These are phyloP conservation scores for Corinectria fuckeliana DNA, from an alignment of 2,329 filamentous ascomycete genomes.

Conservation along the genomic window DNA sequence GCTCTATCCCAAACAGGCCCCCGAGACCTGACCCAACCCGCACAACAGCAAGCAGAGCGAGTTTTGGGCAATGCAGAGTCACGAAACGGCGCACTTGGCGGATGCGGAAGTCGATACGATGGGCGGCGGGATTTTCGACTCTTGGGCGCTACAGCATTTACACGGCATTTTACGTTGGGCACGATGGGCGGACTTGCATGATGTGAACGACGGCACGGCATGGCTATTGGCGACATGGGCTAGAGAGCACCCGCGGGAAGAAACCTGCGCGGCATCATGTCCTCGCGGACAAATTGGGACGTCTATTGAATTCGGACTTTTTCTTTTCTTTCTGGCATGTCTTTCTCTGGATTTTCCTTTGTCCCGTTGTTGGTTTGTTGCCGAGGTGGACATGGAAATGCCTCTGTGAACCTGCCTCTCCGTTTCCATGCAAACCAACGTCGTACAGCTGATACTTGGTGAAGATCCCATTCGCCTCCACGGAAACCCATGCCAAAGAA, in stretches of 20 bases:
- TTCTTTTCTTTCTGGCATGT: background rate
- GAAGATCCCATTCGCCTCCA: background rate
- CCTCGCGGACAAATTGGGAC: constrained; percentile 4
- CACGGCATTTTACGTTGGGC: constrained; percentile 1
- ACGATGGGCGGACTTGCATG: constrained; percentile 1
- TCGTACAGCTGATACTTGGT: background rate
- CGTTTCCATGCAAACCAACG: background rate
- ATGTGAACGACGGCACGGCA: background rate
- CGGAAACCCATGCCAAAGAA: too few relatives aligned
- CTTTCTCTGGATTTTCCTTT: background rate
- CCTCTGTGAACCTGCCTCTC: too few relatives aligned
- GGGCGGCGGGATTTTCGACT: background rate
- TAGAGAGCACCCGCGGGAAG: background rate
- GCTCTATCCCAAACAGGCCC: constrained; percentile 44
- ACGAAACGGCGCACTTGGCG: background rate
- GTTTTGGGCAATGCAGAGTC: background rate
- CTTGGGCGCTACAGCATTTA: background rate
- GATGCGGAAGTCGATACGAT: background rate
- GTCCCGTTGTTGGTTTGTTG: background rate
- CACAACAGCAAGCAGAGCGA: background rate
- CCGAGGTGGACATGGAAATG: background rate
- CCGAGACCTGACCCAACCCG: constrained; percentile 1
- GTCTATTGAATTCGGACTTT: background rate
- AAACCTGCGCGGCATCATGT: background rate
- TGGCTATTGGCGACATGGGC: background rate